phyloP scores from a whole-genome alignment of 208 protist species.

The Wallacemonas sp. region DNA sequence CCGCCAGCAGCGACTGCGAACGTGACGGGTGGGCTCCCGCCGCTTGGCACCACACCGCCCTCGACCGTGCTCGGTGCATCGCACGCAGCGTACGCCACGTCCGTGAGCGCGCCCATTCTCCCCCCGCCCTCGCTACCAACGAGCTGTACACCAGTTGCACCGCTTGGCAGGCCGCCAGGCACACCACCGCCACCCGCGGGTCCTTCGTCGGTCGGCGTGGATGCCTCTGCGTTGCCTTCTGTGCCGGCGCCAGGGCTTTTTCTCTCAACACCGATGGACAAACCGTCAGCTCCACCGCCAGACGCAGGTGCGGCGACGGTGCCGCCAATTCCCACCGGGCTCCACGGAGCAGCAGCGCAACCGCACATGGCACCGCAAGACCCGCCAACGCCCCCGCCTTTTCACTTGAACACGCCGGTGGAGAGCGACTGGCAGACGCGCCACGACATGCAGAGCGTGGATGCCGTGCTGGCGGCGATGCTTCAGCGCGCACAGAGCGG shows the following conservation, averaged over 20 bases:
- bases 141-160: neutral
- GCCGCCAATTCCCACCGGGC: neutral
- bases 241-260: too few relatives aligned
- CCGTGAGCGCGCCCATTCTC: neutral
- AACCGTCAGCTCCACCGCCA: conserved; percentile 7
- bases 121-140: neutral
- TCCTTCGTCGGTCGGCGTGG: too few relatives aligned
- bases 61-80: conserved; percentile 2
- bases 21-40: neutral
- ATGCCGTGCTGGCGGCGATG: conserved; percentile 29
- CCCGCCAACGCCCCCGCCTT: neutral
- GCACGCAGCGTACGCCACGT: neutral
- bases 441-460: conserved; percentile 31
- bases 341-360: too few relatives aligned
- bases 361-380: too few relatives aligned
- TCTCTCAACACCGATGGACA: too few relatives aligned
- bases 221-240: too few relatives aligned
- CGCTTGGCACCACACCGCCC: neutral
- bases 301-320: neutral
- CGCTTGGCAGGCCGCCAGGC: too few relatives aligned
- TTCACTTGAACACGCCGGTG: too few relatives aligned
- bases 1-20: neutral
- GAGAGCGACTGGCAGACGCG: conserved; percentile 2
- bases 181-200: neutral
- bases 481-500: conserved; percentile 12